These are phyloP conservation scores for Scolecobasidium constrictum DNA, from an alignment of 2,329 filamentous ascomycete genomes.

Conservation along the genomic window DNA sequence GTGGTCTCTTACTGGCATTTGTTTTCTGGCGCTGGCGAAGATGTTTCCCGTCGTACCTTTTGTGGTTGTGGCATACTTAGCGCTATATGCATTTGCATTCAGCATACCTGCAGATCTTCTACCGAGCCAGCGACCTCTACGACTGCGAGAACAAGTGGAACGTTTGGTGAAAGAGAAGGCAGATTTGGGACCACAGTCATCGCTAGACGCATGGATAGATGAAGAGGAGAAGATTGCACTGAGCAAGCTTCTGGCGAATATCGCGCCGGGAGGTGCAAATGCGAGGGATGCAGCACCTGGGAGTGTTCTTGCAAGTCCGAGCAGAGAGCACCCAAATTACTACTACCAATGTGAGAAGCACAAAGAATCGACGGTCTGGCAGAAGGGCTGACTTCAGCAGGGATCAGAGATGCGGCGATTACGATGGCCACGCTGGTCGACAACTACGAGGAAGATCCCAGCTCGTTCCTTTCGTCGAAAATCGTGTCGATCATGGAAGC, in stretches of 20 bases:
- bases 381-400: conserved; percentile 14
- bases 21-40: background rate
- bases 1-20: background rate
- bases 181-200: conserved; percentile 5
- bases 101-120: conserved; percentile 19
- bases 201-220: conserved; percentile 25
- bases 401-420: conserved; percentile 34
- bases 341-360: conserved; percentile 33
- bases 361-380: too few relatives aligned
- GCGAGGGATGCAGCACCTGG: conserved; percentile 24
- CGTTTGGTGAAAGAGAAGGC: background rate
- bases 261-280: conserved; percentile 30
- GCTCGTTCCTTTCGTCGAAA: conserved; percentile 17
- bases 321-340: conserved; percentile 28
- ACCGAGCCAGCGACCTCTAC: conserved; percentile 3
- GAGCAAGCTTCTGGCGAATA: conserved; percentile 29
- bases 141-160: background rate
- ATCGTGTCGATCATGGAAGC: conserved; percentile 22
- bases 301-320: conserved; percentile 33
- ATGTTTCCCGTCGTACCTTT: conserved; percentile 11
- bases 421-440: conserved; percentile 30
- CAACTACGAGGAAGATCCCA: conserved; percentile 24
- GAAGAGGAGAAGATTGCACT: conserved; percentile 24
- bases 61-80: conserved; percentile 14
- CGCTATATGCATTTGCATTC: conserved; percentile 17